Conservation (phyloP, 176 grass and related monocot genomes). For the Oryza punctata region DNA sequence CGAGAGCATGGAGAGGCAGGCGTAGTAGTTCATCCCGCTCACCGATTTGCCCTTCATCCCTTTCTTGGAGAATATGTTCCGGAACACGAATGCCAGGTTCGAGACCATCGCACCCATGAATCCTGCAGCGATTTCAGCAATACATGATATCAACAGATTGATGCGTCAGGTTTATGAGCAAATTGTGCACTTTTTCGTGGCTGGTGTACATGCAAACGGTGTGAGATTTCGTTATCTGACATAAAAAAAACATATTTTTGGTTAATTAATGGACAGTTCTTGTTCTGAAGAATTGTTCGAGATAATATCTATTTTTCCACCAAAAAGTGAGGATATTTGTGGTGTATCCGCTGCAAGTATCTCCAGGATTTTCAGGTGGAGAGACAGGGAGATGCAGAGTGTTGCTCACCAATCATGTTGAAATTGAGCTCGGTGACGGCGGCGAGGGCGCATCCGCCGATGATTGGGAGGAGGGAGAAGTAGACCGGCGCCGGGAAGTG, state of each 20-base stretch:
- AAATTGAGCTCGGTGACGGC: constrained; percentile 94
- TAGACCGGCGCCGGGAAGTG: constrained; percentile 74
- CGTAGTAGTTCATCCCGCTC: constrained; percentile 98
- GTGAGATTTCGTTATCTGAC: background rate
- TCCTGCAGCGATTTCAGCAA: constrained; percentile 43
- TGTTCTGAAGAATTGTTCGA: background rate
- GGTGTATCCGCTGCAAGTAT: background rate
- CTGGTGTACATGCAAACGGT: background rate
- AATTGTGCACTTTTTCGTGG: background rate
- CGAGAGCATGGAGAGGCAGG: constrained; percentile 93
- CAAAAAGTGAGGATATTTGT: constrained; percentile 36
- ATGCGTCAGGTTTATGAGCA: background rate
- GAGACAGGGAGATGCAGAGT: constrained; percentile 3
- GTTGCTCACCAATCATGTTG: constrained; percentile 77
- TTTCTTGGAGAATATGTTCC: constrained; percentile 95
- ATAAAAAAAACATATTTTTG: background rate
- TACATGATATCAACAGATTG: constrained; percentile 21
- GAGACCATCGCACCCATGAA: constrained; percentile 99
- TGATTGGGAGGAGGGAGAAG: constrained; percentile 86
- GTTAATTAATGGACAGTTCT: background rate
- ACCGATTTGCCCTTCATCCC: constrained; percentile 96
- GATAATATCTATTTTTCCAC: constrained; percentile 1
- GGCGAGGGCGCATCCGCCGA: constrained; percentile 82
- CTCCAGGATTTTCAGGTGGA: constrained; percentile 12
- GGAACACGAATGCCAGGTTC: constrained; percentile 88